These are phyloP conservation scores for Pogostemon cablin DNA, from an alignment of 257 asterid genomes.

Conservation along the genomic window DNA sequence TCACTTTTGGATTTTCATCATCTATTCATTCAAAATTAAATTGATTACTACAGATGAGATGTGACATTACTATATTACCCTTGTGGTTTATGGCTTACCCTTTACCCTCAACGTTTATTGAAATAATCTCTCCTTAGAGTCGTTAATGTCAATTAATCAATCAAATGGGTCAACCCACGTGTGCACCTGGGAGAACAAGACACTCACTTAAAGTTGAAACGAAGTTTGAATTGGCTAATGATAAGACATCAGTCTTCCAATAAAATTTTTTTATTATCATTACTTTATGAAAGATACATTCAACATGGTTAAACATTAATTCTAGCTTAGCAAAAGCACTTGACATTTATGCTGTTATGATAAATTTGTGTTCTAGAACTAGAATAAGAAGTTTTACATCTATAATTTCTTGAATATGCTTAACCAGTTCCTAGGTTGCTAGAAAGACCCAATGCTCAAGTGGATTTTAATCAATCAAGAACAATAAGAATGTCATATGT, in stretches of 20 bases:
- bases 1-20: no score
- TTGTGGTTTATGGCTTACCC: no score
- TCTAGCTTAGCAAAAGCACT: constrained; percentile 18
- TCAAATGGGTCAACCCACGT: no score
- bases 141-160: no score
- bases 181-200: no score
- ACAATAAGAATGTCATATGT: not conserved
- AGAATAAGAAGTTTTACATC: not conserved
- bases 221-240: not conserved
- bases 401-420: constrained; percentile 12
- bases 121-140: no score
- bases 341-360: constrained; percentile 19
- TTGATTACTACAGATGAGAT: no score
- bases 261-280: not conserved
- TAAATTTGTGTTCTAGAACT: constrained; percentile 10
- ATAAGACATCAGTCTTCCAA: not conserved
- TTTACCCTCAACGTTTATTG: no score
- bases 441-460: not conserved
- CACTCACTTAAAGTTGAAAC: not conserved
- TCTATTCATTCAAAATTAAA: no score
- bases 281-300: not conserved
- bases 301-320: not conserved
- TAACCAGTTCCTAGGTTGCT: not conserved
- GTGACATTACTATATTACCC: no score
- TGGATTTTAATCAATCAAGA: not conserved